Evolutionary conservation across 83 land plant species (phyloP), one percentile per base, ranked within the genome.

Genomic region (Picea abies): DNA sequence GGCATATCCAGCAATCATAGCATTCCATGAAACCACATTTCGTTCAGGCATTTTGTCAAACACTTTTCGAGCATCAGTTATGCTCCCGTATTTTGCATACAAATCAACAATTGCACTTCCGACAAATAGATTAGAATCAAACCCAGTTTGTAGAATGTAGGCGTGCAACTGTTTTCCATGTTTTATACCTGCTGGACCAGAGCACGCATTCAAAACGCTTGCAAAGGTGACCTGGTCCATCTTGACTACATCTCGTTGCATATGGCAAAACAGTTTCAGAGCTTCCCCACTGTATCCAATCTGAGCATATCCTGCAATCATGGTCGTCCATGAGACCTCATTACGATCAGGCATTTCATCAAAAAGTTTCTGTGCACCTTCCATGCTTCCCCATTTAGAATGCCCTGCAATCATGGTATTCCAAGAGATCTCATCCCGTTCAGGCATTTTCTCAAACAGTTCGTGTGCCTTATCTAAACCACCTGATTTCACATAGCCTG

Each of bases 271-370:
- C 22, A 85, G 37, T 37, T 22, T n/a, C 19, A 85, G 56, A 23
- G 86, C 86, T 47, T 60, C 61, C 20, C 71, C 49, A n/a, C 56
- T 44, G 75, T 81, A 0, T 19, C 80, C 80, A 75, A 75, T 66
- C 37, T 80, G 86, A 20, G 86, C 83, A 64, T 85, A 85, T 26
- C 79, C 67, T 76, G 63, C 67, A 56, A 83, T 83, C 79, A 83
- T 77, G 19, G 84, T 32, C n/a, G 77, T 83, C 84, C 70, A 76
- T 2, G 84, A 63, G n/a, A 83, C 71, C 70, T 60, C 71, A 78
- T 83, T 80, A 44, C 56, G 73, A 4, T 32, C 25, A 23, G 75
- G 29, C 17, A 83, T 47, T 68, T 5, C 62, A 47, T 76, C 76
- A 58, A 85, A 85, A 63, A 85, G 76, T 65, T 12, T 47, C 70